A percentile compares a stretch with the other conserved stretches of the same genome.
phyloP scores from a whole-genome alignment of 176 grass and related monocot species.

The Aegilops umbellulata region DNA sequence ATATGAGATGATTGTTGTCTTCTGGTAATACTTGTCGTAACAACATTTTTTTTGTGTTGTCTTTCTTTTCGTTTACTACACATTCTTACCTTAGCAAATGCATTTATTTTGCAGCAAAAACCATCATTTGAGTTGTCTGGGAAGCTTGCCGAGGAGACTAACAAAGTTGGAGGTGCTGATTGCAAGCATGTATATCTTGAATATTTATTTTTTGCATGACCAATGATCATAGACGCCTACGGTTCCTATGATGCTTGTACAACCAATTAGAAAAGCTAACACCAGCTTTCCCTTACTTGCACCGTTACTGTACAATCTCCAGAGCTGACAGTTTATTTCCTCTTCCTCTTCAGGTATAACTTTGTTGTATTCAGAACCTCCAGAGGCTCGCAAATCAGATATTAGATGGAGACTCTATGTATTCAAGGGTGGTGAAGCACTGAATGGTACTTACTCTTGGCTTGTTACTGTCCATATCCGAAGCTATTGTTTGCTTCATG shows the following conservation, averaged over 20 bases:
- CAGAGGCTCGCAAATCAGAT: slow-evolving; percentile 76
- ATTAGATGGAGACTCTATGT: slow-evolving; percentile 94
- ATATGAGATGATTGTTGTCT: slow-evolving; percentile 8
- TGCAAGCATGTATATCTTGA: slow-evolving; percentile 10
- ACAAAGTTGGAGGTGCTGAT: slow-evolving; percentile 79
- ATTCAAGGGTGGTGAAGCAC: slow-evolving; percentile 88
- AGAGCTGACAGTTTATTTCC: slow-evolving; percentile 18
- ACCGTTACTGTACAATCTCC: not conserved
- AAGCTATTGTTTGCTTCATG: not conserved
- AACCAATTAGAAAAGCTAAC: not conserved
- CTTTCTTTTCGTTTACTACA: not conserved
- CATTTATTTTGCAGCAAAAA: slow-evolving; percentile 68
- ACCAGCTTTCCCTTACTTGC: not conserved
- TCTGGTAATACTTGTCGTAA: not conserved
- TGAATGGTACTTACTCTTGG: slow-evolving; percentile 52
- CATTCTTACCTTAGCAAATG: not conserved
- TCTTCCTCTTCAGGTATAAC: slow-evolving; percentile 61
- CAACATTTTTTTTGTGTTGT: not conserved
- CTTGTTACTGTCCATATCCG: slow-evolving; percentile 26
- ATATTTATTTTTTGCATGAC: not conserved
- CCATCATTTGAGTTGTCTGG: slow-evolving; percentile 97
- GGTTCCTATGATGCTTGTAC: not conserved
- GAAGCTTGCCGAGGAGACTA: slow-evolving; percentile 97
- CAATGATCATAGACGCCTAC: not conserved
- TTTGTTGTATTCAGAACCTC: slow-evolving; percentile 80